Conservation (phyloP, 768 basidiomycete genomes). For the Trametes punicea region DNA sequence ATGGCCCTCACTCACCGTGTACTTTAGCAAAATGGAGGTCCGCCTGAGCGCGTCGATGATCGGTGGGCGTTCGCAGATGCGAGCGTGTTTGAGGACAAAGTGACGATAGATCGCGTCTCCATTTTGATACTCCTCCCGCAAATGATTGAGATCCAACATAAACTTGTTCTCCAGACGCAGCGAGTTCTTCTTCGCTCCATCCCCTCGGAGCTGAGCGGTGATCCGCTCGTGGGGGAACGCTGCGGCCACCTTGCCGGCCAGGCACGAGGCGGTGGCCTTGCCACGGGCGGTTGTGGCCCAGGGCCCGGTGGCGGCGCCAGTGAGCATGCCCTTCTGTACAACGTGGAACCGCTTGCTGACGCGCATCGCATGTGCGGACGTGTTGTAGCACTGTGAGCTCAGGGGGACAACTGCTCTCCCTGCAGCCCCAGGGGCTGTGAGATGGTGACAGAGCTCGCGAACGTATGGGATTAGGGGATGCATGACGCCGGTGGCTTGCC, state of each 20-base stretch:
- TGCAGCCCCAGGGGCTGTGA: not conserved
- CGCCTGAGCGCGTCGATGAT: not conserved
- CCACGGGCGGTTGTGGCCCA: not conserved
- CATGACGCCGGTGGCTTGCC: not conserved
- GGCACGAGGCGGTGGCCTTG: not conserved
- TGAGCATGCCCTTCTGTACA: not conserved
- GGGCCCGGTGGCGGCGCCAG: not conserved
- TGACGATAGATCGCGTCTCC: not conserved
- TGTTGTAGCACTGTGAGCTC: not conserved
- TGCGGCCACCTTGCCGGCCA: no score
- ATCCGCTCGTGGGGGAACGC: not conserved
- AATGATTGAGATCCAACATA: not conserved
- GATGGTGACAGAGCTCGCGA: not conserved
- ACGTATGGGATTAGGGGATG: not conserved
- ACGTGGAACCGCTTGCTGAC: not conserved
- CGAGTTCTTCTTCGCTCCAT: not conserved
- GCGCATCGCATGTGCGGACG: not conserved
- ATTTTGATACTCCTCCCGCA: not conserved
- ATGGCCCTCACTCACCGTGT: not conserved
- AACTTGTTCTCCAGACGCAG: not conserved
- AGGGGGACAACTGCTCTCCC: not conserved
- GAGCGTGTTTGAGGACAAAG: not conserved
- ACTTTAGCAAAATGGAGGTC: not conserved
- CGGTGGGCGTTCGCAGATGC: not conserved
- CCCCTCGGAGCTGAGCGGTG: not conserved